Percentiles rank a stretch among this genome's conserved stretches.
Evolutionary conservation across 1,284 basidiomycete genomes (phyloP).

Genomic region (Pseudozyma sp.): DNA sequence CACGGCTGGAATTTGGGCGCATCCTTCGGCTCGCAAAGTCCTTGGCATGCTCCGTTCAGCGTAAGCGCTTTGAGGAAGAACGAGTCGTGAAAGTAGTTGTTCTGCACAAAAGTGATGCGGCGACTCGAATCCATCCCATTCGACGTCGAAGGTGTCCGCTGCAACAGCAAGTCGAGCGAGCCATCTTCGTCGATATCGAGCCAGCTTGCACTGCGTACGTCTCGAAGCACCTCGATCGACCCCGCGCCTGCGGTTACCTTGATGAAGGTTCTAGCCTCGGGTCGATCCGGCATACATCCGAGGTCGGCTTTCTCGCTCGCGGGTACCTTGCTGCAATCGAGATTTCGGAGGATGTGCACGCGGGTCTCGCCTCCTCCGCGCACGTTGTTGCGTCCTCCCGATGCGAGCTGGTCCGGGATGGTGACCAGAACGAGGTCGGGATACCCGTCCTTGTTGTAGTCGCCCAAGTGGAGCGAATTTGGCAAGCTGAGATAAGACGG

Average conservation of each 20-base stretch:
- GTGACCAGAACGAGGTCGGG: constrained; percentile 84
- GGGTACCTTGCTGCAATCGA: constrained; percentile 75
- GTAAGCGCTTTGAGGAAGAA: constrained; percentile 97
- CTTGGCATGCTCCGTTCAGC: constrained; percentile 89
- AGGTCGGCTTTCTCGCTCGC: constrained; percentile 21
- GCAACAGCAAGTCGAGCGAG: constrained; percentile 89
- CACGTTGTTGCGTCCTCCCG: constrained; percentile 54
- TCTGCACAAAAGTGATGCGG: constrained; percentile 84
- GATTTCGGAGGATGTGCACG: constrained; percentile 79
- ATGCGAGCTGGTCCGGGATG: constrained; percentile 67
- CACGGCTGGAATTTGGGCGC: constrained; percentile 74
- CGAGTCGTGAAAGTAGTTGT: constrained; percentile 98
- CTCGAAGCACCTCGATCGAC: constrained; percentile 77
- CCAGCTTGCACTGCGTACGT: constrained; percentile 84
- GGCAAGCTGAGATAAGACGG: constrained; percentile 73
- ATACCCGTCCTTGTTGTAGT: constrained; percentile 93
- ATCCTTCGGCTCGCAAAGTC: constrained; percentile 74
- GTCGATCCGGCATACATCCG: constrained; percentile 34
- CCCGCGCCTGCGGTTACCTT: constrained; percentile 75
- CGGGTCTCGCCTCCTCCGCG: constrained; percentile 70
- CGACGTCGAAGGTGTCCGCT: constrained; percentile 71
- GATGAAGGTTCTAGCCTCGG: constrained; percentile 44
- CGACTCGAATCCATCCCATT: constrained; percentile 47
- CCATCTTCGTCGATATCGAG: constrained; percentile 97
- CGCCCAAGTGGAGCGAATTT: constrained; percentile 83